Conservation (phyloP, 192 early-diverging fungal genomes). For the Linnemannia hyalina region DNA sequence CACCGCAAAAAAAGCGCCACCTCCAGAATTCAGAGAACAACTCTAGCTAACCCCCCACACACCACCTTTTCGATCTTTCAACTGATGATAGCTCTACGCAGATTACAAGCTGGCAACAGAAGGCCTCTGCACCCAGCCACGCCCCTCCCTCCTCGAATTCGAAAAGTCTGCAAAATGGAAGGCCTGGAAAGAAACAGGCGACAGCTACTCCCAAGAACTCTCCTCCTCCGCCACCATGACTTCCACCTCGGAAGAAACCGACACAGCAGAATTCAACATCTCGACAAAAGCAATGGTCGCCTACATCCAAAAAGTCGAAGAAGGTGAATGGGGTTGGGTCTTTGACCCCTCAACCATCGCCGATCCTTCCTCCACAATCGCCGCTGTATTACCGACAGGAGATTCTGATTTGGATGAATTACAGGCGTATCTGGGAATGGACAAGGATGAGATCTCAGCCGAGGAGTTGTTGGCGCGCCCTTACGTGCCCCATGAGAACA, state of each 20-base stretch:
- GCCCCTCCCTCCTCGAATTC: conserved; percentile 58
- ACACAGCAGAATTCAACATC: conserved; percentile 24
- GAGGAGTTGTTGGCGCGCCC: conserved; percentile 47
- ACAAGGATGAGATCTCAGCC: conserved; percentile 47
- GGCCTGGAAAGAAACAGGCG: conserved; percentile 56
- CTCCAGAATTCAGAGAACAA: too few relatives aligned
- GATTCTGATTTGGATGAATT: conserved; percentile 50
- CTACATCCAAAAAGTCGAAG: conserved; percentile 39
- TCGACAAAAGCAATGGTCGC: conserved; percentile 32
- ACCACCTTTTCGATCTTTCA: not conserved
- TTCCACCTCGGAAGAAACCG: not conserved
- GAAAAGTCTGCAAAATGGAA: conserved; percentile 60
- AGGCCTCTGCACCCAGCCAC: conserved; percentile 43
- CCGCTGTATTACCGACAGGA: conserved; percentile 2
- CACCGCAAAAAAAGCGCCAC: too few relatives aligned
- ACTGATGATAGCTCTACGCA: conserved; percentile 47
- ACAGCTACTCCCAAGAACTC: conserved; percentile 23
- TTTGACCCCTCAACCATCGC: conserved; percentile 18
- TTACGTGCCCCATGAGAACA: conserved; percentile 27
- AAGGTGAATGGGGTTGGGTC: conserved; percentile 48
- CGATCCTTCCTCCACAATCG: not conserved
- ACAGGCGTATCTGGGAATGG: conserved; percentile 38
- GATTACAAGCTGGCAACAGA: conserved; percentile 58
- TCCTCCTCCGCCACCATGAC: not conserved
- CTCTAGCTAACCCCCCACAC: not conserved